These are phyloP conservation scores for Beverwykella pulmonaria DNA, from an alignment of 495 filamentous ascomycete species.

Conservation along the genomic window DNA sequence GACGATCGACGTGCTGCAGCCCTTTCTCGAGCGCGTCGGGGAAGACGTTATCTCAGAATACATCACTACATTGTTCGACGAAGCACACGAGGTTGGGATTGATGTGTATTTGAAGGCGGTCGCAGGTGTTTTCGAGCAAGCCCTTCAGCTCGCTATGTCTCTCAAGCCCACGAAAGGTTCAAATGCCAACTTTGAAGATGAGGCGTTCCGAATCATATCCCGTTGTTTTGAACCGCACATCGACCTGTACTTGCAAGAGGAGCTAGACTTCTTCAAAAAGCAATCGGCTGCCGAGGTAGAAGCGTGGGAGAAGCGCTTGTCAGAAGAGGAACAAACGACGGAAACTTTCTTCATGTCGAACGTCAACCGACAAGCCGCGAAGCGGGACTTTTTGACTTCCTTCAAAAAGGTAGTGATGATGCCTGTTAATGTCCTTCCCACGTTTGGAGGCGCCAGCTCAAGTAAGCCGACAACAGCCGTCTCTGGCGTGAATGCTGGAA, in stretches of 20 bases:
- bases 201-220: constrained; percentile 61
- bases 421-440: constrained; percentile 83
- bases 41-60: constrained; percentile 88
- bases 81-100: constrained; percentile 75
- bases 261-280: constrained; percentile 80
- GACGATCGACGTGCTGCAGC: constrained; percentile 69
- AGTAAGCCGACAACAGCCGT: constrained; percentile 51
- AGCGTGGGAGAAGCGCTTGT: constrained; percentile 88
- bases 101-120: constrained; percentile 84
- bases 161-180: constrained; percentile 66
- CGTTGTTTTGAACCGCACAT: constrained; percentile 87
- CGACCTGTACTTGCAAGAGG: constrained; percentile 90
- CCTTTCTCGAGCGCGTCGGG: constrained; percentile 78
- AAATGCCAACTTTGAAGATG: constrained; percentile 57
- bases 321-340: constrained; percentile 84
- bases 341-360: constrained; percentile 95
- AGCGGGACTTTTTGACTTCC: constrained; percentile 90
- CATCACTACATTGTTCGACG: constrained; percentile 81
- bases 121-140: constrained; percentile 83
- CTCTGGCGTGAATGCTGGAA: constrained; percentile 26
- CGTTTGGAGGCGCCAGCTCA: constrained; percentile 48
- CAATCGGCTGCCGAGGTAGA: constrained; percentile 74
- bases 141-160: constrained; percentile 69
- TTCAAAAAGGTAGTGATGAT: constrained; percentile 99
- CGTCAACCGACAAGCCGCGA: constrained; percentile 91